phyloP scores from a whole-genome alignment of 306 rosid genomes.

The Citrullus amarus region DNA sequence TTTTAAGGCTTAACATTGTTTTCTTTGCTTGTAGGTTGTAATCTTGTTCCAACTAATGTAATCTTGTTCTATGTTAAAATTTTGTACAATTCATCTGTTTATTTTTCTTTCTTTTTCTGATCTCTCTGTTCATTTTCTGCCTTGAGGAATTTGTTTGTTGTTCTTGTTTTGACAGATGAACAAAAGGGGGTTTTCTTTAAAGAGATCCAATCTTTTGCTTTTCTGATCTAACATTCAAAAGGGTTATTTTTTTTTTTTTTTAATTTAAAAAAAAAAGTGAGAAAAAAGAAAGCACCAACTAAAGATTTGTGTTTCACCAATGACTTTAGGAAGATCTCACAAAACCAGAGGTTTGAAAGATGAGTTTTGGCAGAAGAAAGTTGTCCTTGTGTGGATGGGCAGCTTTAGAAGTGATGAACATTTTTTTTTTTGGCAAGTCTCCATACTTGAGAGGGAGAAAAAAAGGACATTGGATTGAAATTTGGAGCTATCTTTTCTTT shows the following conservation, averaged over 20 bases:
- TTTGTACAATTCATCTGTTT: not conserved
- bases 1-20: not conserved
- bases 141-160: too few species aligned
- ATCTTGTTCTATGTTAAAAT: not conserved
- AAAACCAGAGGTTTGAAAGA: not conserved
- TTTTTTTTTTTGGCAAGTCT: not conserved
- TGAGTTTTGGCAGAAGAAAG: not conserved
- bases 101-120: too few species aligned
- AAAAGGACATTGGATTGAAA: constrained; percentile 4
- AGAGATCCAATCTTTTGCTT: not conserved
- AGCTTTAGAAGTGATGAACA: not conserved
- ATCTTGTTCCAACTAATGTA: constrained; percentile 28
- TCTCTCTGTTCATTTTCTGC: too few species aligned
- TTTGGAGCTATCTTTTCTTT: not conserved
- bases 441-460: not conserved
- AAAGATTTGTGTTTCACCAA: not conserved
- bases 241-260: not conserved
- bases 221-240: not conserved
- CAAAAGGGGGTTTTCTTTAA: not conserved
- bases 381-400: not conserved
- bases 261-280: not conserved
- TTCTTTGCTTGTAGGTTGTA: constrained; percentile 18
- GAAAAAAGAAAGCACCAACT: not conserved
- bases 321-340: not conserved
- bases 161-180: not conserved